A percentile compares a stretch with the other conserved stretches of the same genome.
Evolutionary conservation across 345 rosid species (phyloP).

Genomic region (Citrus maxima): DNA sequence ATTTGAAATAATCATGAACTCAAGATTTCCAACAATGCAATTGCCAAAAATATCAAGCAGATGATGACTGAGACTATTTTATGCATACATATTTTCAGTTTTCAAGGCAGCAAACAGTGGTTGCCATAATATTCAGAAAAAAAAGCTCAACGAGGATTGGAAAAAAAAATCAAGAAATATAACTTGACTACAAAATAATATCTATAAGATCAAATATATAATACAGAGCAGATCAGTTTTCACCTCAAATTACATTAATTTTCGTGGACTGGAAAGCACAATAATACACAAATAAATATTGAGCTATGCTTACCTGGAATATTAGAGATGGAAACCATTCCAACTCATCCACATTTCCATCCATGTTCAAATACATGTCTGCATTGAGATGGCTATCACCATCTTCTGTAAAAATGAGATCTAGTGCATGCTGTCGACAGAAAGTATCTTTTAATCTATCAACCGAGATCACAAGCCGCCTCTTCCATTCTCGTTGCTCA

Average conservation of each 20-base stretch:
- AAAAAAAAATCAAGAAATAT: background rate
- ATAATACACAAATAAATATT: background rate
- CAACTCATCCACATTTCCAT: slow-evolving; percentile 63
- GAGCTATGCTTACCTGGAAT: slow-evolving; percentile 67
- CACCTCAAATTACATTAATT: background rate
- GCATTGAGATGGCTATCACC: slow-evolving; percentile 94
- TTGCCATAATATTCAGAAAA: background rate
- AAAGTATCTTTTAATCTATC: slow-evolving; percentile 88
- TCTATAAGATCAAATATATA: background rate
- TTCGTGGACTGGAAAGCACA: background rate
- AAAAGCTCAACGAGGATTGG: background rate
- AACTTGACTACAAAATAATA: background rate
- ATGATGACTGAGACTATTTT: background rate
- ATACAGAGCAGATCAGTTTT: background rate
- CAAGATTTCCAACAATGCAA: background rate
- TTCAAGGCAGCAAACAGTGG: background rate
- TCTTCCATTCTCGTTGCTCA: slow-evolving; percentile 99
- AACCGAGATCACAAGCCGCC: slow-evolving; percentile 77
- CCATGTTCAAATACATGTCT: slow-evolving; percentile 86
- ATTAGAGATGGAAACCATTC: slow-evolving; percentile 89
- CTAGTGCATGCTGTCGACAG: slow-evolving; percentile 96
- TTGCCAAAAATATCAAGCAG: background rate
- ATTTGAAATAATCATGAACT: background rate
- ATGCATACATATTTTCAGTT: background rate
- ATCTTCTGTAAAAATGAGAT: slow-evolving; percentile 95